phyloP scores from a whole-genome alignment of 352 stramenopile genomes.

The Phytophthora fragariaefolia region DNA sequence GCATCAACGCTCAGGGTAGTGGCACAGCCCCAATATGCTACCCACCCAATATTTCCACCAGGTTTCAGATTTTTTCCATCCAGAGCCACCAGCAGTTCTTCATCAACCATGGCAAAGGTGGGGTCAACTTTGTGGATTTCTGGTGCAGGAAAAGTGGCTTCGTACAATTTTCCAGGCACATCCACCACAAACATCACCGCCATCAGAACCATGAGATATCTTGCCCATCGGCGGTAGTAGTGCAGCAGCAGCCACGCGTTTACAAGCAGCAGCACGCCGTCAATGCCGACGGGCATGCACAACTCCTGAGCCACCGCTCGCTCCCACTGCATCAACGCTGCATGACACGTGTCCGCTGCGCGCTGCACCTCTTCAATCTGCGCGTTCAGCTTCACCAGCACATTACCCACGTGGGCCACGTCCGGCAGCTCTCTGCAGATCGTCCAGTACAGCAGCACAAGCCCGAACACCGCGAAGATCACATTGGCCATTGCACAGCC shows the following conservation, averaged over 20 bases:
- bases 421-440: conserved; percentile 70
- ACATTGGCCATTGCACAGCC: conserved; percentile 53
- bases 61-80: conserved; percentile 80
- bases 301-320: conserved; percentile 57
- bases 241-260: conserved; percentile 59
- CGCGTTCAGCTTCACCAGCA: conserved; percentile 49
- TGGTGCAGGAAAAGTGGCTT: conserved; percentile 62
- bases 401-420: conserved; percentile 39
- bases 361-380: conserved; percentile 48
- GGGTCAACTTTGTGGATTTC: conserved; percentile 69
- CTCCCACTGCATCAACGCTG: conserved; percentile 53
- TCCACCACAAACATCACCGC: conserved; percentile 54
- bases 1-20: conserved; percentile 58
- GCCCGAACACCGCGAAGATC: conserved; percentile 48
- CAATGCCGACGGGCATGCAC: conserved; percentile 61
- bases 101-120: conserved; percentile 69
- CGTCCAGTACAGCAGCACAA: conserved; percentile 63
- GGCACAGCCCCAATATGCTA: conserved; percentile 83
- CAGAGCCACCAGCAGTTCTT: conserved; percentile 73
- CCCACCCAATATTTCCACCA: conserved; percentile 75
- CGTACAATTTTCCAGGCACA: conserved; percentile 51
- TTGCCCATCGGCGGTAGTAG: conserved; percentile 61
- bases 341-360: conserved; percentile 44
- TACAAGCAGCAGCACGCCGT: conserved; percentile 47
- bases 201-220: conserved; percentile 55